phyloP scores from a whole-genome alignment of 176 grass and related monocot species.

The Carex littledalei region DNA sequence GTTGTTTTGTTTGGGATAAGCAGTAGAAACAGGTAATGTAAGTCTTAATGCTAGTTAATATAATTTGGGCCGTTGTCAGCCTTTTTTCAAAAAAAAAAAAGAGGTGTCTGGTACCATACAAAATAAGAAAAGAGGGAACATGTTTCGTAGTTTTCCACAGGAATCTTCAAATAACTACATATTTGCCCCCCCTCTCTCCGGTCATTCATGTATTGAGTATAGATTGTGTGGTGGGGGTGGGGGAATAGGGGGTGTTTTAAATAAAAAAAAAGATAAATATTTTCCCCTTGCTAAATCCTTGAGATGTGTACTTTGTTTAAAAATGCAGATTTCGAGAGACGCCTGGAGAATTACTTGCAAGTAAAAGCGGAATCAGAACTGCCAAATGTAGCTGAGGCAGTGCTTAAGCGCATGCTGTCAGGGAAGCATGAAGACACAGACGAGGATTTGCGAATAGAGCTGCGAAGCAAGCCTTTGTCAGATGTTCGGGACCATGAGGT shows the following conservation, averaged over 20 bases:
- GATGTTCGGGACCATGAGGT: conserved; percentile 46
- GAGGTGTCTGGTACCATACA: not conserved
- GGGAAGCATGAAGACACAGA: conserved; percentile 45
- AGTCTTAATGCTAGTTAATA: too few species aligned
- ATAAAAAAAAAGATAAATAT: not conserved
- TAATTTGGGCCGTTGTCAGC: too few species aligned
- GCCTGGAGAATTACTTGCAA: conserved; percentile 45
- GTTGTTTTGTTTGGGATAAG: too few species aligned
- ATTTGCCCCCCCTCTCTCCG: not conserved
- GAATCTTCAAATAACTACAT: not conserved
- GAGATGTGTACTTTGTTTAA: not conserved
- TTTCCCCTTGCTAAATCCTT: not conserved
- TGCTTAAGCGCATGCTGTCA: conserved; percentile 41
- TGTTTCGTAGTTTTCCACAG: not conserved
- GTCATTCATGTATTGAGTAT: not conserved
- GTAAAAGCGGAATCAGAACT: conserved; percentile 38
- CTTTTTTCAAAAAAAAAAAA: too few species aligned
- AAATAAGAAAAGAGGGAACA: not conserved
- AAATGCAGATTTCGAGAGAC: conserved; percentile 50
- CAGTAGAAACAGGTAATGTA: too few species aligned
- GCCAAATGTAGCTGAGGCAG: conserved; percentile 27
- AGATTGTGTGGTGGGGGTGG: not conserved
- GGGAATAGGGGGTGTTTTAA: not conserved
- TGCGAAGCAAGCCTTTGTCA: conserved; percentile 33
- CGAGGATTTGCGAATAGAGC: conserved; percentile 50